Conservation (phyloP, 257 asterid genomes). For the Osmanthus fragrans region DNA sequence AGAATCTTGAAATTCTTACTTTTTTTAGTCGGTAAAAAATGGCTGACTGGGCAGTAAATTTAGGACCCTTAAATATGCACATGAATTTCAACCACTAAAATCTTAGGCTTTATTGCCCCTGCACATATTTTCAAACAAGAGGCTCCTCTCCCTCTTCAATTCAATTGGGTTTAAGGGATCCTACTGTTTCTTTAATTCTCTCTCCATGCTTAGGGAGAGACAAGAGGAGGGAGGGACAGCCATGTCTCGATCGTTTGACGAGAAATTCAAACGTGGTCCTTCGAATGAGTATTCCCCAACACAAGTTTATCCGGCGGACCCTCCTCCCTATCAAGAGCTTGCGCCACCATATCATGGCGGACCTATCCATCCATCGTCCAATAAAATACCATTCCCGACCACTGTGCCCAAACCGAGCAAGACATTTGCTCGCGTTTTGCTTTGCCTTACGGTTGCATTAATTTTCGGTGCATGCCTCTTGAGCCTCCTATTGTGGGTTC, state of each 20-base stretch:
- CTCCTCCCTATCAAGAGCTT: slow-evolving; percentile 2
- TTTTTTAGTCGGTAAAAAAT: not conserved
- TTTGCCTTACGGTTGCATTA: slow-evolving; percentile 5
- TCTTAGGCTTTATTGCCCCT: not conserved
- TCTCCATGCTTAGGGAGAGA: not conserved
- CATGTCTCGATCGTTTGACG: not conserved
- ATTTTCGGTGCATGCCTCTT: slow-evolving; percentile 1
- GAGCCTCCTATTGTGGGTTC: slow-evolving; percentile 4
- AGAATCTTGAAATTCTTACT: not conserved
- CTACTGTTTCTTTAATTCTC: not conserved
- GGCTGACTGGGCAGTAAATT: not conserved
- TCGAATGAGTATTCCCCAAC: not conserved
- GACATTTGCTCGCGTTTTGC: slow-evolving; percentile 1
- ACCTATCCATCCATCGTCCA: not conserved
- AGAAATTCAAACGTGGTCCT: not conserved
- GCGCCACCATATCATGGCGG: slow-evolving; percentile 7
- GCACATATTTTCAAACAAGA: not conserved
- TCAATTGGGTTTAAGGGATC: not conserved
- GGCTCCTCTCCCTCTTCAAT: not conserved
- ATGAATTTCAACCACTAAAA: not conserved
- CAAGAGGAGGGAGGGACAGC: slow-evolving; percentile 2
- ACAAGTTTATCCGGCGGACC: not conserved
- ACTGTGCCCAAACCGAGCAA: not conserved
- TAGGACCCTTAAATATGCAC: not conserved
- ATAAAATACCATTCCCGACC: slow-evolving; percentile 3